These are phyloP conservation scores for Lepidium sativum DNA, from an alignment of 345 rosid species.

Conservation along the genomic window DNA sequence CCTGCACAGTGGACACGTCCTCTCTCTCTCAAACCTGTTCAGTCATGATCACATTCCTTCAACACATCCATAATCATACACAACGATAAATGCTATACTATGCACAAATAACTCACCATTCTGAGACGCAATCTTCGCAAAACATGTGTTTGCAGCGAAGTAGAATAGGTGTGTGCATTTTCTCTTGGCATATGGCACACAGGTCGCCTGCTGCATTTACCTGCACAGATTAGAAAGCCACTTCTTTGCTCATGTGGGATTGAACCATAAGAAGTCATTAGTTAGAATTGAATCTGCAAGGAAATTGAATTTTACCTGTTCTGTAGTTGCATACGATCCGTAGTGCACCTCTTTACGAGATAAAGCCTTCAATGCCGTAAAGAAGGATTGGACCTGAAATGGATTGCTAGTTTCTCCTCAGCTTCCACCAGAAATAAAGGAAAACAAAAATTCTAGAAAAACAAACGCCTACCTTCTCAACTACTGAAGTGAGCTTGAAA, in stretches of 20 bases:
- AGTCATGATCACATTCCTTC: conserved; percentile 7
- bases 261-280: conserved; percentile 2
- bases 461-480: conserved; percentile 51
- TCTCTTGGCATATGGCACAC: conserved; percentile 94
- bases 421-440: neutral
- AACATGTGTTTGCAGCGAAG: too few species aligned
- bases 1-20: conserved; percentile 97
- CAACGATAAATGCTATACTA: neutral
- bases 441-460: neutral
- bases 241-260: conserved; percentile 3
- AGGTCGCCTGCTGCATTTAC: conserved; percentile 87
- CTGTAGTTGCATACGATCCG: conserved; percentile 94
- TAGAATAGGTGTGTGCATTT: conserved; percentile 86
- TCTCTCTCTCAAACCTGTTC: conserved; percentile 95
- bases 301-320: conserved; percentile 56
- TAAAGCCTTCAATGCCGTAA: conserved; percentile 76
- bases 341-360: conserved; percentile 93
- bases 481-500: conserved; percentile 72
- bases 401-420: neutral
- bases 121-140: conserved; percentile 97
- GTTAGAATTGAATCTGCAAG: neutral
- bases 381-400: conserved; percentile 85
- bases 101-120: conserved; percentile 51
- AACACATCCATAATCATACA: conserved; percentile 1
- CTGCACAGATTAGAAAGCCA: conserved; percentile 37